Base-by-base conservation (phyloP, 805 yeast species). In the Teunomyces pallodes region DNA sequence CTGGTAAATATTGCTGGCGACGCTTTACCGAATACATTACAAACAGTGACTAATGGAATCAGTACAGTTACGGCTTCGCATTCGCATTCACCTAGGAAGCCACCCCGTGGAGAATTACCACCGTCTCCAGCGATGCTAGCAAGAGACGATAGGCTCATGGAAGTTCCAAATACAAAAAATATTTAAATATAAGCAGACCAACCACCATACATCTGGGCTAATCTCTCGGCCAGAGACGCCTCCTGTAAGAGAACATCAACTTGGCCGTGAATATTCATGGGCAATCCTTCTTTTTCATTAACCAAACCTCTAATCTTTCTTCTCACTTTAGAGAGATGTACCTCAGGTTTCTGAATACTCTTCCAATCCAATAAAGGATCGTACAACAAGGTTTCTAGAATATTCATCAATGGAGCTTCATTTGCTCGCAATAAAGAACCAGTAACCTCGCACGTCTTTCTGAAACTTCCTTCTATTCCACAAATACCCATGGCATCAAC, bases 331-430 rank as follows among this genome's bases (percentile, higher is more conserved):
- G 82, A 76, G 60, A 90, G 70, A 4, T 94, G 94, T 9, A 79
- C 79, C 52, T 84, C 84, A 0, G 92, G 88, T 48, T 69, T 70
- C 51, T 72, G 73, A 50, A 60, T 55, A 24, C 67, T 62, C 32
- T 75, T 77, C 90, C 91, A 86, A 56, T 88, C 95, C 64, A 89
- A 83, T 46, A 90, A 84, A 1, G 96, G 96, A 65, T 94, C 99
- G 62, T 94, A 89, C 51, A 94, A 73, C 62, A 94, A 89, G 0
- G 97, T 87, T 66, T 94, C 98, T 59, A 95, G 76, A 40, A 90
- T 86, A 59, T 91, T 92, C 87, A 91, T 86, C 55, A 94, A 69
- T 14, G 89, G 82, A 7, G 88, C 84, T 60, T 92, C 97, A 60
- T 92, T 85, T 14, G 74, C 79, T 51, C 97, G 75, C 48, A 94